phyloP scores from a whole-genome alignment of 768 basidiomycete genomes.

The Trametes villosa region DNA sequence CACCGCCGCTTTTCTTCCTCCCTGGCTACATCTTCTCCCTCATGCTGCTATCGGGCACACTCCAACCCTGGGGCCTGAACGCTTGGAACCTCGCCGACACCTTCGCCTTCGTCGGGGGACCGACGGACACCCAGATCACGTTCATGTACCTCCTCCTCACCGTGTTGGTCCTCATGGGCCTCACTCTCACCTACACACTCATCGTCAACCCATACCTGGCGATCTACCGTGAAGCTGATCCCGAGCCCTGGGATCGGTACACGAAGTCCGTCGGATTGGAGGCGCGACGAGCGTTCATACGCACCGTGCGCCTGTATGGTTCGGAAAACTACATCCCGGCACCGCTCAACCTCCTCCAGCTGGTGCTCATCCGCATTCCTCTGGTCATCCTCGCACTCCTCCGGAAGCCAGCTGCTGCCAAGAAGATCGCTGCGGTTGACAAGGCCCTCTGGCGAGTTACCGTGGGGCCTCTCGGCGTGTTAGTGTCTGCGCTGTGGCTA shows the following conservation, averaged over 20 bases:
- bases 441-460: conserved; percentile 46
- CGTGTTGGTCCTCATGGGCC: conserved; percentile 40
- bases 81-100: conserved; percentile 16
- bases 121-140: conserved; percentile 51
- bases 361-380: conserved; percentile 26
- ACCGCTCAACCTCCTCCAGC: conserved; percentile 52
- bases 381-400: conserved; percentile 2
- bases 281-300: conserved; percentile 48
- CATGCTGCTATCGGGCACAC: conserved; percentile 51
- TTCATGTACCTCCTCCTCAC: conserved; percentile 45
- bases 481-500: conserved; percentile 35
- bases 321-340: conserved; percentile 50
- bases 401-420: conserved; percentile 22
- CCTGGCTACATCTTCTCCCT: conserved; percentile 50
- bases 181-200: conserved; percentile 40
- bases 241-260: conserved; percentile 53
- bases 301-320: conserved; percentile 39
- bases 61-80: conserved; percentile 42
- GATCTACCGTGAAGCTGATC: neutral
- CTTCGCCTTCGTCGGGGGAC: conserved; percentile 35
- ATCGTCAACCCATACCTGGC: conserved; percentile 33
- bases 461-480: conserved; percentile 44
- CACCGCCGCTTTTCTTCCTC: conserved; percentile 52
- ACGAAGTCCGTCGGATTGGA: conserved; percentile 45
- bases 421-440: conserved; percentile 31